Base-by-base conservation (phyloP, 2,329 filamentous ascomycete genomes). In the Botrytis deweyae region DNA sequence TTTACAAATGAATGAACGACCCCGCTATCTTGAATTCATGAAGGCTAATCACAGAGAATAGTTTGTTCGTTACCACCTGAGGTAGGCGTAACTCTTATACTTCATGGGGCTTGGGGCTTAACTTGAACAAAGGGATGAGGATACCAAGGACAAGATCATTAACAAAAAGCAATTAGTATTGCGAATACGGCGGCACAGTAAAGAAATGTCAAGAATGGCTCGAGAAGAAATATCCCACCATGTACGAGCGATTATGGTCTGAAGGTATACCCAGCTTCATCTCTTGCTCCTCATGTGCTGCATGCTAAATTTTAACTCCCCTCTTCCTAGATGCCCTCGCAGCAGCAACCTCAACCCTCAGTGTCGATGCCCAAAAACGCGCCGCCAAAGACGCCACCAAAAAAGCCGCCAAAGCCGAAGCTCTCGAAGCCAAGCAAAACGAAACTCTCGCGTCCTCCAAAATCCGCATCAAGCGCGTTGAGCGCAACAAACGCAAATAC, bases 121-220 rank as follows among this genome's bases (percentile, higher is more conserved):
- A 18, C 7, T 2, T 42, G 25, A 14, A 29, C 1, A 4, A 38
- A 25, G 42, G 33, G 40, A 20, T 20, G 42, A 14, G 14, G 10
- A n/a, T 36, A 66, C 33, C 40, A n/a, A 40, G 36, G 22, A 40
- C 38, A 25, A 42, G n/a, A 67, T 58, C 33, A 33, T 66, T 72
- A 36, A 64, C 18, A 33, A 8, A 33, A 25, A 74, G 76, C 73
- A 80, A 83, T 78, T 85, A 98, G 96, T 99, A 98, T 86, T 99
- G 96, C 87, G 96, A 99, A 85, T 98, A 98, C 84, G 96, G 96
- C 81, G 95, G 95, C 77, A 98, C 95, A 58, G 91, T 92, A 38
- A 97, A 94, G 85, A 99, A 98, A 85, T 99, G 96, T 85, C 92
- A 95, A 83, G 95, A 98, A 83, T 99, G 96, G 96, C 90, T 99